A percentile compares a stretch with the other conserved stretches of the same genome.
phyloP scores from a whole-genome alignment of 768 basidiomycete species.

The Lentinula boryana region DNA sequence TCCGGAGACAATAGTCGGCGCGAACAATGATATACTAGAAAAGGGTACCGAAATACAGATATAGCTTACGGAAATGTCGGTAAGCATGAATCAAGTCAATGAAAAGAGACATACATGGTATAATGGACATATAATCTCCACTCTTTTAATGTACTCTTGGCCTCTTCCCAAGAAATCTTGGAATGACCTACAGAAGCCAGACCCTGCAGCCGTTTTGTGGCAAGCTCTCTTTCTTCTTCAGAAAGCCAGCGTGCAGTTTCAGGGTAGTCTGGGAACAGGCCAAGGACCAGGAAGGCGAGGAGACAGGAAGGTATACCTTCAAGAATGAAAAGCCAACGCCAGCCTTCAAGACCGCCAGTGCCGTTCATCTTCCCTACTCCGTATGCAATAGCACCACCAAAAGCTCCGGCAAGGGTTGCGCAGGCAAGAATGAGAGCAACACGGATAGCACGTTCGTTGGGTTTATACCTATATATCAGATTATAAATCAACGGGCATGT shows the following conservation, averaged over 20 bases:
- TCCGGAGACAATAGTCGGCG: slow-evolving; percentile 47
- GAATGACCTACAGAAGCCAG: slow-evolving; percentile 21
- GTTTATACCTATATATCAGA: slow-evolving; percentile 2
- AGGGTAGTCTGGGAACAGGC: slow-evolving; percentile 43
- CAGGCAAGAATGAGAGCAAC: slow-evolving; percentile 23
- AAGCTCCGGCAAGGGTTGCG: slow-evolving; percentile 29
- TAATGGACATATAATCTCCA: slow-evolving; percentile 34
- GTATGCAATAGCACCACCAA: slow-evolving; percentile 27
- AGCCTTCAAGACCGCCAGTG: slow-evolving; percentile 13
- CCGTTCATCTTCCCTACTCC: slow-evolving; percentile 24
- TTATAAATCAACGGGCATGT: no score
- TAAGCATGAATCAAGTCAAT: background rate
- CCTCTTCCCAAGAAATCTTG: slow-evolving; percentile 31
- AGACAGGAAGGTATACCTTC: slow-evolving; percentile 42
- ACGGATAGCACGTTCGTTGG: slow-evolving; percentile 13
- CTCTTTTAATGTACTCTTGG: slow-evolving; percentile 26
- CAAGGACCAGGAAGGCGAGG: slow-evolving; percentile 22
- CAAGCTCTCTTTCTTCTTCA: slow-evolving; percentile 32
- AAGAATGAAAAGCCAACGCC: slow-evolving; percentile 26
- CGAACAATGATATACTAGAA: slow-evolving; percentile 39
- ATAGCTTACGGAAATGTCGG: slow-evolving; percentile 14
- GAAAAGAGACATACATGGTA: slow-evolving; percentile 17
- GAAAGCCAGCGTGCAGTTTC: slow-evolving; percentile 40
- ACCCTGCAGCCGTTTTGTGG: slow-evolving; percentile 17
- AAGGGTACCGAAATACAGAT: slow-evolving; percentile 39